Evolutionary conservation across 208 protist species (phyloP).

Genomic region (Crithidia fasciculata): DNA sequence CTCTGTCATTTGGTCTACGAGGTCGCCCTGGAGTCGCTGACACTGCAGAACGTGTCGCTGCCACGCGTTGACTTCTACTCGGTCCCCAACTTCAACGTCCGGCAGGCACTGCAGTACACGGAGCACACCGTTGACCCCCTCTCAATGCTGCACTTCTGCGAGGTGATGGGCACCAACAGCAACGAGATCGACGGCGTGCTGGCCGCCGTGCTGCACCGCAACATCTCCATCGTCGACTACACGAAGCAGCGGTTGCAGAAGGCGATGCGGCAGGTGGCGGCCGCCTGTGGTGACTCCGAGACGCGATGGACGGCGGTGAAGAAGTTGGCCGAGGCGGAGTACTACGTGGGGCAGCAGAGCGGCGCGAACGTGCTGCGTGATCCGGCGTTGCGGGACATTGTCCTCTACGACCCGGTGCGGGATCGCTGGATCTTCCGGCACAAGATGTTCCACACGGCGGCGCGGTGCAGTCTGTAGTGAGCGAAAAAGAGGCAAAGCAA

Average conservation of each 20-base stretch:
- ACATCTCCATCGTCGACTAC: constrained; percentile 57
- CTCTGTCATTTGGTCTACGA: constrained; percentile 85
- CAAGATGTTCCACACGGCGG: constrained; percentile 77
- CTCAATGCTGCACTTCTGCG: constrained; percentile 63
- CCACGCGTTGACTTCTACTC: constrained; percentile 80
- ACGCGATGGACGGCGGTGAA: constrained; percentile 47
- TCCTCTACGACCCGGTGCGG: constrained; percentile 79
- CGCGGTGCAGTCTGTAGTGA: constrained; percentile 39
- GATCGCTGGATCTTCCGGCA: constrained; percentile 76
- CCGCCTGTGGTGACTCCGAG: constrained; percentile 32
- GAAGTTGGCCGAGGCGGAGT: constrained; percentile 62
- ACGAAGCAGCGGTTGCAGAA: constrained; percentile 72
- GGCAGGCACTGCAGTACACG: constrained; percentile 76
- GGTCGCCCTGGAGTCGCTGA: constrained; percentile 72
- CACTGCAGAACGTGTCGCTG: constrained; percentile 57
- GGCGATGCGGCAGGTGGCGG: constrained; percentile 75
- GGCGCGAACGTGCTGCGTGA: constrained; percentile 51
- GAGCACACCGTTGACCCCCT: constrained; percentile 79
- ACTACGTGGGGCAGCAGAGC: constrained; percentile 54
- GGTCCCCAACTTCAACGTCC: constrained; percentile 71
- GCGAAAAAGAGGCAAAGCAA: neutral
- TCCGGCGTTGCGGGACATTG: constrained; percentile 62
- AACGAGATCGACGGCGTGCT: constrained; percentile 84
- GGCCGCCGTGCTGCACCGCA: constrained; percentile 67
- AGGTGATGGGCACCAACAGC: constrained; percentile 83